Base-by-base conservation (phyloP, 2,329 filamentous ascomycete species). In the Coniella vitis region DNA sequence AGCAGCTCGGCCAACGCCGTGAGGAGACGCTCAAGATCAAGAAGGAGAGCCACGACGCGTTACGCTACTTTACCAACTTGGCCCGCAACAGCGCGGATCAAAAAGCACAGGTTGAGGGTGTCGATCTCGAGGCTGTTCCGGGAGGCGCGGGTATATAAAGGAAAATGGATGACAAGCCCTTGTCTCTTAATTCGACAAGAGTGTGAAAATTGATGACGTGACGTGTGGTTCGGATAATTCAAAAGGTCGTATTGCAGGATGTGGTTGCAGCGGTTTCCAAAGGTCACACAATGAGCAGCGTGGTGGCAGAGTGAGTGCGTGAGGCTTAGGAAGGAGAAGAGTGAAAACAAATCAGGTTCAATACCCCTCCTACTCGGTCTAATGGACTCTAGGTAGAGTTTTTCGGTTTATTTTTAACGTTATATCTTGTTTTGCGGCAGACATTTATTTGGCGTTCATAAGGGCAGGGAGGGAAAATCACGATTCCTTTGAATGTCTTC, bases 1-100 rank as follows among this genome's bases (percentile, higher is more conserved):
- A 97, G 68, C 83, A 93, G 58, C 79, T 97, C 10, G 83, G 81
- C 53, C 70, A 74, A 48, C 85, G 87, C 63, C 84, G 86, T 57
- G 86, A 93, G 57, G 87, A 95, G 63, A 93, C 89, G 8, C 75
- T 79, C 62, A 94, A 93, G 70, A 78, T 88, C 53, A 84, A 84
- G 65, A 74, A 73, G 31, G 91, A 97, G 69, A 93, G 88, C 61
- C 86, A 94, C 62, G 83, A 88, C 29, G 93, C 93, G 7, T 74
- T 81, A 56, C 94, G 91, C 67, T 97, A 95, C 70, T 98, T 98
- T 65, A 73, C 80, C 45, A 93, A 94, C 60, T 76, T 98, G 16
- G 82, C 93, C 45, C 78, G 86, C 52, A 76, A 83, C 57, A 81
- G 76, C 53, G 70, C 71, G 17, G 66, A 71, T 49, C 72, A 83